Conservation (phyloP, 495 filamentous ascomycete species). For the Cercophora samala region DNA sequence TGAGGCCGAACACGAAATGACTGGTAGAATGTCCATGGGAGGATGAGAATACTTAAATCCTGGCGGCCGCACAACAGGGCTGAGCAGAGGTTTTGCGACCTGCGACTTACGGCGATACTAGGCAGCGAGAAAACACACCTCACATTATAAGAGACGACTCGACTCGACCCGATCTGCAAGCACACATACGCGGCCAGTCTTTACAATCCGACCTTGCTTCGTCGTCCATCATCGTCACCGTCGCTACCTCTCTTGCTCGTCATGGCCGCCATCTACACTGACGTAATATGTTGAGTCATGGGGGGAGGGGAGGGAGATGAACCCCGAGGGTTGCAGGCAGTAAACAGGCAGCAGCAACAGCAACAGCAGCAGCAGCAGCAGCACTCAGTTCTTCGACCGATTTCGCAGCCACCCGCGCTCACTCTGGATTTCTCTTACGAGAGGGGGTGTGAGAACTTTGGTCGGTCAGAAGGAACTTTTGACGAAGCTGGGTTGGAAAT, state of each 20-base stretch:
- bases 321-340: background rate
- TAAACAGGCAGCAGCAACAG: background rate
- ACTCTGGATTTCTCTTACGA: background rate
- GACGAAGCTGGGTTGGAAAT: background rate
- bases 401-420: background rate
- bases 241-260: background rate
- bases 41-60: constrained; percentile 2
- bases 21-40: background rate
- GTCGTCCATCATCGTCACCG: background rate
- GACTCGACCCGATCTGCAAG: background rate
- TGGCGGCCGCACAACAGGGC: constrained; percentile 9
- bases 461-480: background rate
- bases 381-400: background rate
- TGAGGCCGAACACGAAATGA: background rate
- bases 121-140: constrained; percentile 3
- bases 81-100: background rate
- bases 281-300: background rate
- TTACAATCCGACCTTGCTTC: background rate
- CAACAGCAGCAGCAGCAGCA: background rate
- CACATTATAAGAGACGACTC: background rate
- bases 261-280: background rate
- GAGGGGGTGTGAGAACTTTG: background rate
- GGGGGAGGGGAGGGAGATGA: background rate
- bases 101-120: background rate
- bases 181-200: background rate